These are phyloP conservation scores for Fusarium fracticaudum DNA, from an alignment of 2,329 filamentous ascomycete species.

Conservation along the genomic window DNA sequence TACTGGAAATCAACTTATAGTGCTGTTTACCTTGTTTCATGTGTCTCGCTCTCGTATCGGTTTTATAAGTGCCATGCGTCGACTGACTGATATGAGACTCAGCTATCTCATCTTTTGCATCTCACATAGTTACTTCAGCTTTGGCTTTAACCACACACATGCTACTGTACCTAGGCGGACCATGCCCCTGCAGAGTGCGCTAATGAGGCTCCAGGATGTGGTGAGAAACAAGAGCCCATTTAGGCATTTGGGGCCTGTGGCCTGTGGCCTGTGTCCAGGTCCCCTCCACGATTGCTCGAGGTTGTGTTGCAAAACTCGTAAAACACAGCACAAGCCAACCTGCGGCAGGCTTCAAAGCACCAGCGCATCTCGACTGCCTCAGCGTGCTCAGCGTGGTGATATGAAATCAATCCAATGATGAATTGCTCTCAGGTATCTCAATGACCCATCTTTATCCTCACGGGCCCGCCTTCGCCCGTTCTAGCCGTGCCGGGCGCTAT, in stretches of 20 bases:
- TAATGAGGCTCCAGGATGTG: conserved; percentile 27
- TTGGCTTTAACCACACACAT: conserved; percentile 26
- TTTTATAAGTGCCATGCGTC: conserved; percentile 12
- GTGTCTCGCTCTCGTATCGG: background rate
- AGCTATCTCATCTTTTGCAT: background rate
- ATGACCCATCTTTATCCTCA: conserved; percentile 28
- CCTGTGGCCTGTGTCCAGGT: background rate
- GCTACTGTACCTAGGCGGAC: background rate
- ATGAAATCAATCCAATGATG: conserved; percentile 9
- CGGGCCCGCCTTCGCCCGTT: conserved; percentile 28
- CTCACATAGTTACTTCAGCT: background rate
- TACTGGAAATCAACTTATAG: background rate
- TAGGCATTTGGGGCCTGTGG: conserved; percentile 13
- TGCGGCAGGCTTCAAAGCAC: conserved; percentile 5
- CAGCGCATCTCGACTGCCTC: background rate
- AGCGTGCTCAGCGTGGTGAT: background rate
- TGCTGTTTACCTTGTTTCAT: background rate
- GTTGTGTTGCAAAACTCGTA: conserved; percentile 15
- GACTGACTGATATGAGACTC: background rate
- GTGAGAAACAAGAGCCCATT: conserved; percentile 28
- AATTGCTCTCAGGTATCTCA: conserved; percentile 14
- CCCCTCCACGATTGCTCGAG: conserved; percentile 6
- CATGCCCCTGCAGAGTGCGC: conserved; percentile 26
- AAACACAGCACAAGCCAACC: conserved; percentile 18
- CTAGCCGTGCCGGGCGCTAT: conserved; percentile 11